A percentile compares a stretch with the other conserved stretches of the same genome.
These are phyloP conservation scores for Claviceps pusilla DNA, from an alignment of 2,329 filamentous ascomycete genomes.

Conservation along the genomic window DNA sequence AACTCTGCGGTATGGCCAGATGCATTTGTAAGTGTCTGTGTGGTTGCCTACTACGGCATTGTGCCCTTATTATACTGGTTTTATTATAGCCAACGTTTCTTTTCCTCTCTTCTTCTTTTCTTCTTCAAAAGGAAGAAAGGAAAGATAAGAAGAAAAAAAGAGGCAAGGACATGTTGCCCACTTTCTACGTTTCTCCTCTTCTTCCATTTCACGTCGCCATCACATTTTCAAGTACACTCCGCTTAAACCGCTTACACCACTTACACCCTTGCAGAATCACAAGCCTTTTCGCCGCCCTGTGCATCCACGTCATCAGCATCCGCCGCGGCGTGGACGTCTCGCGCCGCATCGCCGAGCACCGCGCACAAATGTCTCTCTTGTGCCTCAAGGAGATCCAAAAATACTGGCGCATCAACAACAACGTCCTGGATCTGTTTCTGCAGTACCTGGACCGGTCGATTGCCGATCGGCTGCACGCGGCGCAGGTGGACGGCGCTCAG, in stretches of 20 bases:
- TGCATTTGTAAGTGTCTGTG: slow-evolving; percentile 19
- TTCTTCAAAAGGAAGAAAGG: too few species aligned
- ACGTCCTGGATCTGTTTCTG: slow-evolving; percentile 22
- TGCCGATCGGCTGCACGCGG: slow-evolving; percentile 18
- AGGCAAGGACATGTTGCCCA: too few species aligned
- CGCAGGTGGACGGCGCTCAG: slow-evolving; percentile 5
- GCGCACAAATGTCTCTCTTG: slow-evolving; percentile 23
- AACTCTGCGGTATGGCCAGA: slow-evolving; percentile 21
- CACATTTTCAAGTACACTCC: too few species aligned
- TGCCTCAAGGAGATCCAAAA: slow-evolving; percentile 24
- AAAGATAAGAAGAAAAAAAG: too few species aligned
- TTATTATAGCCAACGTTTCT: too few species aligned
- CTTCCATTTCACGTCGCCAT: too few species aligned
- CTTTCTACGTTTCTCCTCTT: too few species aligned
- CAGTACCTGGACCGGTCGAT: slow-evolving; percentile 24
- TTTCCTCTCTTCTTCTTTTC: too few species aligned
- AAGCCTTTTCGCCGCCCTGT: slow-evolving; percentile 22
- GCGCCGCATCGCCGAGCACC: slow-evolving; percentile 21
- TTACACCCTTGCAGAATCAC: too few species aligned
- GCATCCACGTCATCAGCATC: slow-evolving; percentile 23
- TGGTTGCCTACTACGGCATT: too few species aligned
- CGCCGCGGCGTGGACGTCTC: slow-evolving; percentile 18
- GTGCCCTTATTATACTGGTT: too few species aligned
- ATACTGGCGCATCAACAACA: slow-evolving; percentile 27
- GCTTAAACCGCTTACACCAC: too few species aligned